phyloP scores from a whole-genome alignment of 768 basidiomycete genomes.

The Saitozyma sp. region DNA sequence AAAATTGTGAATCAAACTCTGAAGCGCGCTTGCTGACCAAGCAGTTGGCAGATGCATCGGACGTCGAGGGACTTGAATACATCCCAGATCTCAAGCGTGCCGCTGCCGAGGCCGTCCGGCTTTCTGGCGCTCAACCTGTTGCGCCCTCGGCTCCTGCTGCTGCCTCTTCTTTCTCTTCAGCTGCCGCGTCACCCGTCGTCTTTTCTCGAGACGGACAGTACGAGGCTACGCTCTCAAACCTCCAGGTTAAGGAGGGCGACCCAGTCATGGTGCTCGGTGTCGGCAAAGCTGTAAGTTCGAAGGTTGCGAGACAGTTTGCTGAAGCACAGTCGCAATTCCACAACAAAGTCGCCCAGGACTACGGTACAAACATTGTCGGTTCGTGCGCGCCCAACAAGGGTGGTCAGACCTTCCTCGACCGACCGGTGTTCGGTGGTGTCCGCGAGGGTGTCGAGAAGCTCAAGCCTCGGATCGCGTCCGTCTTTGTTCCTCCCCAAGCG shows the following conservation, averaged over 20 bases:
- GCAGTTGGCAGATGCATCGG: no score
- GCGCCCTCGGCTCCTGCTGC: no score
- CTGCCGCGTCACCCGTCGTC: no score
- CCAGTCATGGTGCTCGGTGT: constrained; percentile 12
- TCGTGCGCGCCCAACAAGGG: constrained; percentile 9
- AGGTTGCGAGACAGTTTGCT: not conserved
- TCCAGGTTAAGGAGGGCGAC: constrained; percentile 6
- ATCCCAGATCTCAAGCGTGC: no score
- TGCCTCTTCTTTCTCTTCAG: no score
- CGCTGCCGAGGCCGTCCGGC: no score
- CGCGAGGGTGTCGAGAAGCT: not conserved
- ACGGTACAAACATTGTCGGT: constrained; percentile 14
- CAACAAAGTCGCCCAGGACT: constrained; percentile 12
- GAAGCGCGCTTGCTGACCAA: no score
- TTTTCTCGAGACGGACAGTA: no score
- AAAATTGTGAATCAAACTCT: no score
- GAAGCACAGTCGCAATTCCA: constrained; percentile 12
- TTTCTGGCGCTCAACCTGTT: no score
- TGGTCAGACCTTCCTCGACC: constrained; percentile 7
- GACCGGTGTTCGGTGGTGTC: constrained; percentile 3
- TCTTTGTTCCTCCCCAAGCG: constrained; percentile 12
- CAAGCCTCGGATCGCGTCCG: constrained; percentile 3
- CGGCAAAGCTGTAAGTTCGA: constrained; percentile 20
- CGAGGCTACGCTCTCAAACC: constrained; percentile 6
- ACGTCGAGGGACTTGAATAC: no score